Evolutionary conservation across 1,284 basidiomycete species (phyloP).

Genomic region (Trichosporon coremiiforme): DNA sequence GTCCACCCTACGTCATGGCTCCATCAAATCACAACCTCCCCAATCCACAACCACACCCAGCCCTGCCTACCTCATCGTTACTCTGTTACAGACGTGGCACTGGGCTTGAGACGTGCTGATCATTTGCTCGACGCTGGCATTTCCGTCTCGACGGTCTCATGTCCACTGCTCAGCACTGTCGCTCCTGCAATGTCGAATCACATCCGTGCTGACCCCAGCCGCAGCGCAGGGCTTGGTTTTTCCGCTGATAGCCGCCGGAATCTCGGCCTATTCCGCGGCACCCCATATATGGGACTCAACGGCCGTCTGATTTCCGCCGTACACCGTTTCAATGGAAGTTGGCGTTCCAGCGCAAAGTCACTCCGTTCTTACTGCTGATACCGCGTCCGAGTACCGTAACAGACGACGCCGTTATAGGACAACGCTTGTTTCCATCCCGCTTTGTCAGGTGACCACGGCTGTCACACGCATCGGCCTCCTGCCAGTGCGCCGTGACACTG

Average conservation of each 20-base stretch:
- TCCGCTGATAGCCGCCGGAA: constrained; percentile 5
- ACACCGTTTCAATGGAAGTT: not conserved
- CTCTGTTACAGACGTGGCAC: not conserved
- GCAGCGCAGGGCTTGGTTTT: not conserved
- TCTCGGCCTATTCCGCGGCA: not conserved
- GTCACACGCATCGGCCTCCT: not conserved
- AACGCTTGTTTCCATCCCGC: too few species aligned
- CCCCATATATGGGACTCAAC: not conserved
- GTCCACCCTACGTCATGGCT: constrained; percentile 3
- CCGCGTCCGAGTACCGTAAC: not conserved
- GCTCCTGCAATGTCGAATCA: not conserved
- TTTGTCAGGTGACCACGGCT: not conserved
- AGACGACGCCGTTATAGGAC: not conserved
- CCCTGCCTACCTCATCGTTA: not conserved
- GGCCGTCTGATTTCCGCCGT: constrained; percentile 10
- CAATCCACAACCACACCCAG: not conserved
- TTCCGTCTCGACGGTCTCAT: not conserved
- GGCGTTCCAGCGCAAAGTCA: not conserved
- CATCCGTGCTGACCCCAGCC: not conserved
- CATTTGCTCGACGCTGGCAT: not conserved
- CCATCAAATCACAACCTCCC: not conserved
- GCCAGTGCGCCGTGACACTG: not conserved
- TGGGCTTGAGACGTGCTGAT: not conserved
- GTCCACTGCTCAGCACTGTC: not conserved
- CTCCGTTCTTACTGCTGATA: not conserved